These are phyloP conservation scores for Cercospora berteroae DNA, from an alignment of 2,329 filamentous ascomycete species.

Conservation along the genomic window DNA sequence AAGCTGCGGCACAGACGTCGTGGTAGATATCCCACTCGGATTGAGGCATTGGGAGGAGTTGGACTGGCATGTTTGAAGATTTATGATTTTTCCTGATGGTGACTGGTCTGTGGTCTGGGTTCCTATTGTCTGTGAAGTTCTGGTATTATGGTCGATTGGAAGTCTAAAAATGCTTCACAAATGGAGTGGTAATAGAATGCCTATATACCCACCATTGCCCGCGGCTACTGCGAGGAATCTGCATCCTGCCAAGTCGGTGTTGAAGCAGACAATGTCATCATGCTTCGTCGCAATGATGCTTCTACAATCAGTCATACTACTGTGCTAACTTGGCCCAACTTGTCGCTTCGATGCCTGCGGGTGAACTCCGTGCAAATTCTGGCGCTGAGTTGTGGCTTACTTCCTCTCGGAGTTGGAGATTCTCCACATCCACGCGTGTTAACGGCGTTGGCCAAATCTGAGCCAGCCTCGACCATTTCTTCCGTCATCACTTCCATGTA, in stretches of 20 bases:
- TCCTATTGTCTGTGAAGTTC: neutral
- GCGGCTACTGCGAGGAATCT: neutral
- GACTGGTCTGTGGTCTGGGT: neutral
- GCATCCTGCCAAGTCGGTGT: neutral
- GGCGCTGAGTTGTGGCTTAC: neutral
- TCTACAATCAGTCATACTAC: neutral
- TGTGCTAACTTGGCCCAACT: neutral
- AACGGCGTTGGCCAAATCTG: neutral
- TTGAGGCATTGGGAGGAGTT: conserved; percentile 30
- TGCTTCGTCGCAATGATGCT: neutral
- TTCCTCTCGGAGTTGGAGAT: neutral
- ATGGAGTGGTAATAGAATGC: neutral
- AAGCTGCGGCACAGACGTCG: conserved; percentile 30
- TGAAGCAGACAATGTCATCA: neutral
- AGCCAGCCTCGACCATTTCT: neutral
- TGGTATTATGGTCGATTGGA: neutral
- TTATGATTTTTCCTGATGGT: no score
- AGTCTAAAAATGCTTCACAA: neutral
- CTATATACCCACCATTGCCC: neutral
- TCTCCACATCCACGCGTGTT: neutral
- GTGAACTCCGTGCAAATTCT: neutral
- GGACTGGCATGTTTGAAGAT: conserved; percentile 28
- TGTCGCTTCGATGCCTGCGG: neutral
- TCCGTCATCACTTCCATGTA: neutral
- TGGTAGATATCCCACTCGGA: conserved; percentile 29